A percentile compares a stretch with the other conserved stretches of the same genome.
These are phyloP conservation scores for Puccinia hordei DNA, from an alignment of 1,284 basidiomycete species.

Conservation along the genomic window DNA sequence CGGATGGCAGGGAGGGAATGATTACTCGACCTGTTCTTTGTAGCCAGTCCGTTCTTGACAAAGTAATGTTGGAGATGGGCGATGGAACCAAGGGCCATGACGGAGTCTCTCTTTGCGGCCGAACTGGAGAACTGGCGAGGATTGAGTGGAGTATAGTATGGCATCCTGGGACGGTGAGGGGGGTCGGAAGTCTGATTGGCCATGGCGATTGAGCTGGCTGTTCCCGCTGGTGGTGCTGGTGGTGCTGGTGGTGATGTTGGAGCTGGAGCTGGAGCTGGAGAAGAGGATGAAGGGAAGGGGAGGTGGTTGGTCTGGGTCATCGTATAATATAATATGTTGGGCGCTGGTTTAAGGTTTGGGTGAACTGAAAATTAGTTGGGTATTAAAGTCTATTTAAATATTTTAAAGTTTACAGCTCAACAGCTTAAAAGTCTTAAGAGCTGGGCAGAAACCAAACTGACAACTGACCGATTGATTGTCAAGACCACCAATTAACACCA, in stretches of 20 bases:
- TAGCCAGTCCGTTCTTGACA: conserved; percentile 37
- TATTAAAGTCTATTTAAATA: too few relatives aligned
- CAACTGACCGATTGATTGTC: too few relatives aligned
- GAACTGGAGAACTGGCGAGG: conserved; percentile 78
- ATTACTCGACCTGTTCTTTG: conserved; percentile 11
- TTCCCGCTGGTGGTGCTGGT: not conserved
- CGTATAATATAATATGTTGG: too few relatives aligned
- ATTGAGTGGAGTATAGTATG: conserved; percentile 41
- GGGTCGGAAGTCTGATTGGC: not conserved
- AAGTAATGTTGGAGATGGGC: conserved; percentile 74
- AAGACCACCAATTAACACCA: too few relatives aligned
- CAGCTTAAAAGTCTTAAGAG: too few relatives aligned
- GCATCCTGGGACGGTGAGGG: not conserved
- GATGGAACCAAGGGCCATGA: conserved; percentile 80
- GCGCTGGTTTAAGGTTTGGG: too few relatives aligned
- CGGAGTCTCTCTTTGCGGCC: conserved; percentile 80
- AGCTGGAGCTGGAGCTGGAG: not conserved
- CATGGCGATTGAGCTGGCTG: not conserved
- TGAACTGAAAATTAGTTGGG: too few relatives aligned
- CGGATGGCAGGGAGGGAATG: not conserved
- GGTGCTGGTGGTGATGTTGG: not conserved
- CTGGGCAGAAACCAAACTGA: too few relatives aligned
- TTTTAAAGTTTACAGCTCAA: too few relatives aligned
- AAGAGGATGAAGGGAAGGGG: not conserved
- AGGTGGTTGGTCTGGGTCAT: not conserved